Percentiles rank a stretch among this genome's conserved stretches.
Evolutionary conservation across 805 yeast genomes (phyloP).

Genomic region (Brettanomyces naardenensis): DNA sequence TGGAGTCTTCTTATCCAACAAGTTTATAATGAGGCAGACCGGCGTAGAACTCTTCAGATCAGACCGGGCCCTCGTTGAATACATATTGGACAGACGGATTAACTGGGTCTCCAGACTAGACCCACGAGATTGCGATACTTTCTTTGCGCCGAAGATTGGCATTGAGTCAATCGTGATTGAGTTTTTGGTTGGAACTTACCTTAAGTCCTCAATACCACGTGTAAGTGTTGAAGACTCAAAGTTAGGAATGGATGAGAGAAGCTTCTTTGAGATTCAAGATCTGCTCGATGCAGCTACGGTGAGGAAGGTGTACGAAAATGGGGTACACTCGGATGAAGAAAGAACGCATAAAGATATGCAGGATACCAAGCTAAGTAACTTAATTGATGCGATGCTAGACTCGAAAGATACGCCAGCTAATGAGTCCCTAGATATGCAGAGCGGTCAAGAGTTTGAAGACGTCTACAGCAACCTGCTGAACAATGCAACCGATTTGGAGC

Average conservation of each 20-base stretch:
- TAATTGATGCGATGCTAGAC: conserved; percentile 4
- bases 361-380: background rate
- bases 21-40: background rate
- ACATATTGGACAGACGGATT: background rate
- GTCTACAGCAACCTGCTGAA: conserved; percentile 7
- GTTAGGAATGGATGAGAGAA: background rate
- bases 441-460: conserved; percentile 7
- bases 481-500: conserved; percentile 2
- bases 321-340: background rate
- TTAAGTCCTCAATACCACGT: background rate
- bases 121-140: background rate
- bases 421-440: conserved; percentile 1
- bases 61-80: background rate
- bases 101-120: too few relatives aligned
- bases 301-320: background rate
- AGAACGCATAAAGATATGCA: background rate
- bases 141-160: background rate
- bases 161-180: background rate
- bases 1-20: background rate
- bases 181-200: background rate
- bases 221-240: background rate
- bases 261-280: background rate
- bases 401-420: background rate
- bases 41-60: background rate
- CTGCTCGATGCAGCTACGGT: background rate